Base-by-base conservation (phyloP, 2,329 filamentous ascomycete species). In the Ascochyta viciae-villosae region DNA sequence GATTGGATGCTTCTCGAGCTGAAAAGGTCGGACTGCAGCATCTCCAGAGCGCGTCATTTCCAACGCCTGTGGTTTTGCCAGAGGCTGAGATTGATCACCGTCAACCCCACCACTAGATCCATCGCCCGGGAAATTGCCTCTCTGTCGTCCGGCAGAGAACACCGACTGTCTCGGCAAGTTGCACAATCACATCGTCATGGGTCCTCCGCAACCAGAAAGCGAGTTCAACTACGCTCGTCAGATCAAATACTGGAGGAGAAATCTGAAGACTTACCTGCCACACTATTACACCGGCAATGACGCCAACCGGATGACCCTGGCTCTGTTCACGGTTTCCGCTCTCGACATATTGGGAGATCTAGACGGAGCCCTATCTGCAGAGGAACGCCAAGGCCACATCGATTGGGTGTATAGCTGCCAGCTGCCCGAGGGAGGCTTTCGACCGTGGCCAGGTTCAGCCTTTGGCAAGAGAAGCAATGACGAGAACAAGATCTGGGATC, bases 211-310 rank as follows among this genome's bases (percentile, higher is more conserved):
- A 15, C 47, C 53, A 51, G 47, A 49, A 34, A 51, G 53, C 43
- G 53, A 56, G 33, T 50, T 78, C 51, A 74, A 77, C 66, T 71
- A 72, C 58, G 56, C 71, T 31, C 71, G 67, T 54, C 95, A 99
- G 75, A 81, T 95, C 73, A 91, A 89, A 72, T 99, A 97, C 83
- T 99, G 93, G 89, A 86, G 92, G 63, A 88, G 93, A 72, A 97
- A 94, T 74, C 84, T 95, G 62, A 89, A 89, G 73, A 89, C 88
- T 23, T 84, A 89, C 59, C 87, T 99, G 6, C 95, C 95, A 0
- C 84, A 87, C 41, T 83, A 86, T 60, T 99, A 98, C 80, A 96
- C 91, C 15, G 83, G 87, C 73, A 95, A 90, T 74, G 95, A 99
- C 79, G 92, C 92, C 65, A 94, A 89, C 68, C 92, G 95, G 68